Base-by-base conservation (phyloP, 1,284 basidiomycete genomes). In the Porogramme epimiltina region DNA sequence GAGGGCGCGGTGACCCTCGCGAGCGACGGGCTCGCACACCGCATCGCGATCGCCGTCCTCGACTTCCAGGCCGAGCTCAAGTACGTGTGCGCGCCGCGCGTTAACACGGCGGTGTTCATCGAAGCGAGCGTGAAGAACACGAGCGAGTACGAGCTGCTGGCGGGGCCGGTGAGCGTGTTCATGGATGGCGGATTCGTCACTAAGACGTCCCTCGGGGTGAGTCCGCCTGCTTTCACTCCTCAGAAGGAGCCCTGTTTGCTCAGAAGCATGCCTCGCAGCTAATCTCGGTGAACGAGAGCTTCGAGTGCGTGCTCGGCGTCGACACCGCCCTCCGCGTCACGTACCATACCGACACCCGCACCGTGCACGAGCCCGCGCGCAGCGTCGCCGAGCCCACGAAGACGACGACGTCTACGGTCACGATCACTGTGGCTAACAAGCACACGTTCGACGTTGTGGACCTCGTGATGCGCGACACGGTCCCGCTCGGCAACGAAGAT, bases 241-340 rank as follows among this genome's bases (percentile, higher is more conserved):
- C 25, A 19, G 36, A n/a, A 36, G 9, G 33, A 25, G 3, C 34
- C 31, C 20, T 23, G 11, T 9, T 37, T 15, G 3, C 41, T 42
- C 23, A 8, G 20, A 2, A 22, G 2, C 42, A 20, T 20, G 40
- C 15, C 31, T 19, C 22, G 11, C 44, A 79, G 76, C 75, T 78
- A 44, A 71, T 81, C 44, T 73, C 72, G 48, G 72, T 73, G 0
- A 72, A 74, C 9, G 80, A 82, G 48, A 72, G 68, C 11, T 84
- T 85, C 68, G 63, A 68, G 24, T 82, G 80, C 66, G 77, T 78
- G 4, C 73, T 85, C 18, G 82, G 82, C 19, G 67, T 73, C 33
- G 82, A 84, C 63, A 58, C 75, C 3, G 71, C 68, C 19, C 42
- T 52, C 42, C 37, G 28, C 20, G 46, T 52, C 31, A 24, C 42